Conservation (phyloP, 2,329 filamentous ascomycete species). For the Chalaropsis ovoidea region DNA sequence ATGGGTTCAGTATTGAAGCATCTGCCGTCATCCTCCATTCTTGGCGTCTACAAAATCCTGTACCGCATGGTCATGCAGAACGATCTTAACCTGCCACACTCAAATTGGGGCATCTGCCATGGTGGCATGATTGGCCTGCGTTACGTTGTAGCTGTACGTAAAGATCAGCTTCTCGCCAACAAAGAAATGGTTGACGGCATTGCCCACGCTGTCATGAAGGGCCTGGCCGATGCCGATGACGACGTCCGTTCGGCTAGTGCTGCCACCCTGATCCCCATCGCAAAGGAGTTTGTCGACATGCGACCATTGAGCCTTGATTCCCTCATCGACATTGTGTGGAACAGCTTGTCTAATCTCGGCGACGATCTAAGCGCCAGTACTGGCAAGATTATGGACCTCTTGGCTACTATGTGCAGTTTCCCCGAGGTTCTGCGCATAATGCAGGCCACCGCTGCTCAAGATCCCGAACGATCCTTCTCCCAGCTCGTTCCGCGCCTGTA, state of each 20-base stretch:
- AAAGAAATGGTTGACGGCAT: slow-evolving; percentile 84
- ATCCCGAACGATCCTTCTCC: slow-evolving; percentile 81
- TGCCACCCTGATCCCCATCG: slow-evolving; percentile 92
- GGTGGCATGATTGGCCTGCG: slow-evolving; percentile 95
- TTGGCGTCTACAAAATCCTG: slow-evolving; percentile 73
- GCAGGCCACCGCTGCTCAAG: slow-evolving; percentile 75
- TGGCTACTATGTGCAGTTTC: slow-evolving; percentile 92
- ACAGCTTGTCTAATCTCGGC: slow-evolving; percentile 89
- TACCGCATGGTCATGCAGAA: slow-evolving; percentile 87
- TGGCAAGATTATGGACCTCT: slow-evolving; percentile 93
- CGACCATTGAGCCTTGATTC: slow-evolving; percentile 66
- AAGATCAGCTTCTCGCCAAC: slow-evolving; percentile 78
- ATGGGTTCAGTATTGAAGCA: slow-evolving; percentile 82
- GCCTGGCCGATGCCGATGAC: slow-evolving; percentile 80
- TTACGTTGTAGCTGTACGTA: slow-evolving; percentile 90
- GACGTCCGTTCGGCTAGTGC: slow-evolving; percentile 95
- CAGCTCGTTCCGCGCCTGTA: slow-evolving; percentile 88
- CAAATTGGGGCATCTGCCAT: slow-evolving; percentile 90
- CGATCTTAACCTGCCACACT: slow-evolving; percentile 60
- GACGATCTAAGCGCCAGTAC: slow-evolving; percentile 96
- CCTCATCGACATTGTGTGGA: slow-evolving; percentile 92
- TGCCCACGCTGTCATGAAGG: slow-evolving; percentile 86
- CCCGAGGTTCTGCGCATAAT: slow-evolving; percentile 86
- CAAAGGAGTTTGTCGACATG: slow-evolving; percentile 83
- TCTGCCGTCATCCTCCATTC: slow-evolving; percentile 66